A percentile compares a stretch with the other conserved stretches of the same genome.
These are phyloP conservation scores for Russula earlei DNA, from an alignment of 768 basidiomycete species.

Conservation along the genomic window DNA sequence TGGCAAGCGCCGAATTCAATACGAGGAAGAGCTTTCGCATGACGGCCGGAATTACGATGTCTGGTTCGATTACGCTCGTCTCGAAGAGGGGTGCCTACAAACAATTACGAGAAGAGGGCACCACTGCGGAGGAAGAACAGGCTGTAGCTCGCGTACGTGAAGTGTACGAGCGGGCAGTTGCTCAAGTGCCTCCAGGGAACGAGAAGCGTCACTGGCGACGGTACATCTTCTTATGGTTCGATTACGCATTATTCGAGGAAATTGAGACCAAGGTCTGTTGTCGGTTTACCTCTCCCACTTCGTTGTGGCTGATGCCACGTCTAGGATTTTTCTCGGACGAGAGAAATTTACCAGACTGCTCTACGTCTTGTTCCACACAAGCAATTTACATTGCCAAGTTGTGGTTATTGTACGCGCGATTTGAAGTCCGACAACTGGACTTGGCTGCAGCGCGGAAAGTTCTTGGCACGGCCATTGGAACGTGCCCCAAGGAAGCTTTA, in stretches of 20 bases:
- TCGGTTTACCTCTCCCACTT: not conserved
- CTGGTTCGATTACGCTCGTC: constrained; percentile 93
- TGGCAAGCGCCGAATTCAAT: constrained; percentile 96
- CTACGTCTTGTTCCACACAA: constrained; percentile 89
- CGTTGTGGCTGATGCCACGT: not conserved
- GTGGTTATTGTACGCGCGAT: constrained; percentile 88
- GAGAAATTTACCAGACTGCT: constrained; percentile 90
- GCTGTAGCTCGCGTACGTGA: constrained; percentile 69
- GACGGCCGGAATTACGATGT: constrained; percentile 94
- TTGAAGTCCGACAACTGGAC: constrained; percentile 80
- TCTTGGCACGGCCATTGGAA: constrained; percentile 83
- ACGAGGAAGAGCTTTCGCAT: constrained; percentile 89
- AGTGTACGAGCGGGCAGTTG: constrained; percentile 91
- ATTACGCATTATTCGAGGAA: constrained; percentile 96
- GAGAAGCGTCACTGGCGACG: constrained; percentile 91
- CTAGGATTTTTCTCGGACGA: constrained; percentile 75
- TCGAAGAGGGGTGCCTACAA: constrained; percentile 85
- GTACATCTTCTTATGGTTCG: constrained; percentile 88
- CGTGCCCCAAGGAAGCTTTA: constrained; percentile 91
- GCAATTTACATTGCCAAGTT: constrained; percentile 96
- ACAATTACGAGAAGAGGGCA: constrained; percentile 67
- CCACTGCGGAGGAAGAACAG: constrained; percentile 52
- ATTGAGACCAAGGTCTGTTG: constrained; percentile 75
- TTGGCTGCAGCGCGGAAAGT: constrained; percentile 80
- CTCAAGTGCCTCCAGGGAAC: constrained; percentile 87